Percentiles rank a stretch among this genome's conserved stretches.
Evolutionary conservation across 1,139 yeast genomes (phyloP).

Genomic region (Scheffersomyces quercinus): DNA sequence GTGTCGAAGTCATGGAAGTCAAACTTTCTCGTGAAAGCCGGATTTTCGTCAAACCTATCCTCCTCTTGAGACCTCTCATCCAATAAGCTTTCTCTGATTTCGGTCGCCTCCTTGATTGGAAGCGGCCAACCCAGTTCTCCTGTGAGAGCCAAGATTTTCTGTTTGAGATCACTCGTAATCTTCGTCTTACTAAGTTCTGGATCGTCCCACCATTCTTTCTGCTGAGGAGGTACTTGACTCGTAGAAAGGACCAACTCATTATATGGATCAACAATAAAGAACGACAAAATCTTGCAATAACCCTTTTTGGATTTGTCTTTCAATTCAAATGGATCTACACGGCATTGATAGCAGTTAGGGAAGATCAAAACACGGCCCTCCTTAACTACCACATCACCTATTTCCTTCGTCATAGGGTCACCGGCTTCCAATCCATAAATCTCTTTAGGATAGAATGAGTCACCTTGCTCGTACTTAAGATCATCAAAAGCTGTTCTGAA

Average conservation of each 20-base stretch:
- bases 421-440: slow-evolving; percentile 32
- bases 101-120: neutral
- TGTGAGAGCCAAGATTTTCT: neutral
- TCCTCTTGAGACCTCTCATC: neutral
- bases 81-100: slow-evolving; percentile 2
- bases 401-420: slow-evolving; percentile 16
- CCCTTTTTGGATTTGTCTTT: slow-evolving; percentile 34
- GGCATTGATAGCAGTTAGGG: slow-evolving; percentile 41
- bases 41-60: neutral
- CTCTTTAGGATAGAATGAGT: slow-evolving; percentile 19
- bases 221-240: slow-evolving; percentile 41
- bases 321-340: slow-evolving; percentile 37
- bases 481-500: slow-evolving; percentile 32
- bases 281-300: slow-evolving; percentile 37
- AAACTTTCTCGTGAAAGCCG: neutral
- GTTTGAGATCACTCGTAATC: slow-evolving; percentile 8
- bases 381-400: slow-evolving; percentile 25
- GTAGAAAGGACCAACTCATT: slow-evolving; percentile 27
- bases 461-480: slow-evolving; percentile 38
- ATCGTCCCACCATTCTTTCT: slow-evolving; percentile 32
- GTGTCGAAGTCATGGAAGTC: neutral
- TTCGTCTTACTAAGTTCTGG: slow-evolving; percentile 1
- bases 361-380: slow-evolving; percentile 34
- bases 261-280: slow-evolving; percentile 38
- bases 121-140: neutral